phyloP scores from a whole-genome alignment of 148 eudicot genomes.

The Chenopodium formosanum region DNA sequence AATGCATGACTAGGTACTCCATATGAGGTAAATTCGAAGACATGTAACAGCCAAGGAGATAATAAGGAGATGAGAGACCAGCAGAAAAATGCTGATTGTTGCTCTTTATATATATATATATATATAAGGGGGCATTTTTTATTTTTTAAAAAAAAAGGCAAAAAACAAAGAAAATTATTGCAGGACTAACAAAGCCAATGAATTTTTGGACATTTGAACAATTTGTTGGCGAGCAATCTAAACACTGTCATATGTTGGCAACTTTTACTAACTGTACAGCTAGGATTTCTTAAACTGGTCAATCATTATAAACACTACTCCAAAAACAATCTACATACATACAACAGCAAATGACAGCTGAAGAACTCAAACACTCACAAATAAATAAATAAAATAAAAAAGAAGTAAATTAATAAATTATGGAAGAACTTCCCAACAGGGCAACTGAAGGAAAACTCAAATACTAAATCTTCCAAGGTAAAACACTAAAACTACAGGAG shows the following conservation, averaged over 20 bases:
- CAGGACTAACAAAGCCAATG: not conserved
- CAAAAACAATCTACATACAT: not conserved
- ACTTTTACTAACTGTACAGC: not conserved
- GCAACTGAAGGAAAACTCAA: not conserved
- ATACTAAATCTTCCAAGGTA: not conserved
- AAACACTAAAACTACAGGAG: not conserved
- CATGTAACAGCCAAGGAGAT: not conserved
- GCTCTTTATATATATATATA: not conserved
- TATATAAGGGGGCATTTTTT: too few species aligned
- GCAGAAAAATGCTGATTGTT: not conserved
- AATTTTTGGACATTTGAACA: not conserved
- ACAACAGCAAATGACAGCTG: not conserved
- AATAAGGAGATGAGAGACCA: not conserved
- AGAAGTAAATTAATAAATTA: too few species aligned
- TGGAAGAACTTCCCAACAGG: not conserved
- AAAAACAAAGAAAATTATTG: not conserved
- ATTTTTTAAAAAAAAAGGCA: not conserved
- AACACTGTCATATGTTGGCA: not conserved
- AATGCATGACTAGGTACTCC: not conserved
- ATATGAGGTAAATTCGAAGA: not conserved
- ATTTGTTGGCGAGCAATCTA: not conserved
- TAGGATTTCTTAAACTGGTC: not conserved
- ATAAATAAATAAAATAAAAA: too few species aligned
- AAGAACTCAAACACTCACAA: not conserved
- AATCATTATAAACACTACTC: not conserved